Base-by-base conservation (phyloP, 176 grass and related monocot genomes). In the Oryza officinalis region DNA sequence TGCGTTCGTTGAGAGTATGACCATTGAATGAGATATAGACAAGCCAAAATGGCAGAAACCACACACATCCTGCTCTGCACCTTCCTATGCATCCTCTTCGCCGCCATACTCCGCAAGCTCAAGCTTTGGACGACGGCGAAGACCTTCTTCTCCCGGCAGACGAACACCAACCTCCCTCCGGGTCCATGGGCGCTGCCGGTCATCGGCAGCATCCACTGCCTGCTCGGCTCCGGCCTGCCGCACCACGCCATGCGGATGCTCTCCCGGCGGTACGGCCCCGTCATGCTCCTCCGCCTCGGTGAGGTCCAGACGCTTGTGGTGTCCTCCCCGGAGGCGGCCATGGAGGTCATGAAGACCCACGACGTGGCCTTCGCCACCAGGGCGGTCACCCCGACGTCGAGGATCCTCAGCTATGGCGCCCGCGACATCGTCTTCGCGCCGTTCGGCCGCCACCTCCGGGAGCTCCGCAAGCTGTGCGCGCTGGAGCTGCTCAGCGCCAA, bases 121-220 rank as follows among this genome's bases (percentile, higher is more conserved):
- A 47, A 47, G 45, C 45, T 47, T 3, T 10, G 45, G 45, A 47
- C 45, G 45, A 47, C 40, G 40, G 40, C 35, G 31, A 32, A 32
- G 35, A 13, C 45, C 45, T 47, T 47, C 45, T 14, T 47, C 45
- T 47, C 45, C 45, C 45, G 45, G 45, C 12, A 10, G 45, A 37
- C 35, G 35, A 47, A 47, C 3, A 47, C 45, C 13, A 47, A 47
- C 45, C 72, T 75, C 1, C 82, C 63, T 10, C 83, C 83, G 0
- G 83, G 74, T n/a, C 83, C 83, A 78, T 78, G 65, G 83, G 31
- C 25, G 0, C 83, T 77, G 27, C 83, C 83, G 4, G 23, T 85
- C 46, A 70, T 77, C 47, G 83, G 74, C 17, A 69, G 49, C 49
- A 38, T 50, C 25, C 83, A 85, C 65, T 49, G 77, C 74, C 31